Conservation (phyloP, 2,329 filamentous ascomycete genomes). For the Lizonia empirigonia region DNA sequence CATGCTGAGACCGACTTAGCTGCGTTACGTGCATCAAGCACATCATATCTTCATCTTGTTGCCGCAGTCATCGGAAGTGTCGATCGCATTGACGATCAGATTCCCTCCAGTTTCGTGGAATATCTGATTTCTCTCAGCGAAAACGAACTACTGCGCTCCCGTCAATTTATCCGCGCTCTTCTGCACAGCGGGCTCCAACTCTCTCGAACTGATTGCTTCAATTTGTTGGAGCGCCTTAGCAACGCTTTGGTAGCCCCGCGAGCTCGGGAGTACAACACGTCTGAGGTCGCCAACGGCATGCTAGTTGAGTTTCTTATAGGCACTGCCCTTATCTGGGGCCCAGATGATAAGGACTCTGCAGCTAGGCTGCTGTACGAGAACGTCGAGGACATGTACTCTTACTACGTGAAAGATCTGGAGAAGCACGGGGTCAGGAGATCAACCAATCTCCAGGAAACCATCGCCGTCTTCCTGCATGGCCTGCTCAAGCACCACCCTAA, state of each 20-base stretch:
- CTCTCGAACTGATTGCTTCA: constrained; percentile 31
- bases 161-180: constrained; percentile 36
- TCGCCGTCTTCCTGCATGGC: constrained; percentile 72
- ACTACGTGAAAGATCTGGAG: constrained; percentile 72
- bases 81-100: constrained; percentile 15
- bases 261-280: constrained; percentile 46
- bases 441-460: constrained; percentile 66
- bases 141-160: constrained; percentile 39
- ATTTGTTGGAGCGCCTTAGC: constrained; percentile 38
- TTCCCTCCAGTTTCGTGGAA: constrained; percentile 37
- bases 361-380: constrained; percentile 60
- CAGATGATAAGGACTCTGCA: constrained; percentile 31
- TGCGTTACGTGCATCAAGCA: constrained; percentile 39
- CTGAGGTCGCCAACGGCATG: constrained; percentile 47
- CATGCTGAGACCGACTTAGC: constrained; percentile 33
- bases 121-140: constrained; percentile 36
- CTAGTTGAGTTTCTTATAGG: constrained; percentile 42
- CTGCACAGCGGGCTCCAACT: constrained; percentile 32
- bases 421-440: constrained; percentile 71
- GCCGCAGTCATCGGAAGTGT: constrained; percentile 22
- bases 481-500: constrained; percentile 70
- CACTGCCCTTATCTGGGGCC: constrained; percentile 35
- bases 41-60: constrained; percentile 38
- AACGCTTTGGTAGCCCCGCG: constrained; percentile 41
- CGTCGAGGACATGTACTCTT: constrained; percentile 77